Evolutionary conservation across 495 filamentous ascomycete species (phyloP).

Genomic region (Podospora pseudopauciseta): DNA sequence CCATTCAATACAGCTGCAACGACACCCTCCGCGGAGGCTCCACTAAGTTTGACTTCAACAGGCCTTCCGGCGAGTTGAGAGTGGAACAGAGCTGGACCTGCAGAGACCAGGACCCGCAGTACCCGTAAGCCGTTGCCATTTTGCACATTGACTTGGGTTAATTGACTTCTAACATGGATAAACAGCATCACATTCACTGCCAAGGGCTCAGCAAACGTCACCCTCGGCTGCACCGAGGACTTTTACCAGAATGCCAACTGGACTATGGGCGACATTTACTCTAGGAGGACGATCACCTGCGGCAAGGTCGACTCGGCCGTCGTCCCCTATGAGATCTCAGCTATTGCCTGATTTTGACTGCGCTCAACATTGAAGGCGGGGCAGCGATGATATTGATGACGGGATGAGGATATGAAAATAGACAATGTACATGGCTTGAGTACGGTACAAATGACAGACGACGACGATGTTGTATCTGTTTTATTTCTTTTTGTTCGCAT

Average conservation of each 20-base stretch:
- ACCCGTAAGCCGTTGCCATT: slow-evolving; percentile 35
- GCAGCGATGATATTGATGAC: neutral
- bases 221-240: slow-evolving; percentile 35
- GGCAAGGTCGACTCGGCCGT: slow-evolving; percentile 27
- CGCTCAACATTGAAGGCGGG: neutral
- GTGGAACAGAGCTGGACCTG: slow-evolving; percentile 46
- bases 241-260: slow-evolving; percentile 41
- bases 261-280: slow-evolving; percentile 41
- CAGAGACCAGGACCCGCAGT: slow-evolving; percentile 34
- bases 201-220: slow-evolving; percentile 32
- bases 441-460: neutral
- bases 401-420: slow-evolving; percentile 9
- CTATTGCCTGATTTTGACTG: slow-evolving; percentile 31
- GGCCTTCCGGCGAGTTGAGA: slow-evolving; percentile 28
- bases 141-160: neutral
- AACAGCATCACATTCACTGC: slow-evolving; percentile 37
- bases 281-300: slow-evolving; percentile 34
- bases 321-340: slow-evolving; percentile 32
- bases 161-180: slow-evolving; percentile 8
- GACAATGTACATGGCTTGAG: slow-evolving; percentile 25
- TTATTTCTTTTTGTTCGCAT: neutral
- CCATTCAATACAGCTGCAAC: slow-evolving; percentile 35
- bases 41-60: slow-evolving; percentile 37
- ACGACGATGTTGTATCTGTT: neutral
- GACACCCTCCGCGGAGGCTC: slow-evolving; percentile 5